Conservation (phyloP, 257 asterid species). For the Salvia rosmarinus region DNA sequence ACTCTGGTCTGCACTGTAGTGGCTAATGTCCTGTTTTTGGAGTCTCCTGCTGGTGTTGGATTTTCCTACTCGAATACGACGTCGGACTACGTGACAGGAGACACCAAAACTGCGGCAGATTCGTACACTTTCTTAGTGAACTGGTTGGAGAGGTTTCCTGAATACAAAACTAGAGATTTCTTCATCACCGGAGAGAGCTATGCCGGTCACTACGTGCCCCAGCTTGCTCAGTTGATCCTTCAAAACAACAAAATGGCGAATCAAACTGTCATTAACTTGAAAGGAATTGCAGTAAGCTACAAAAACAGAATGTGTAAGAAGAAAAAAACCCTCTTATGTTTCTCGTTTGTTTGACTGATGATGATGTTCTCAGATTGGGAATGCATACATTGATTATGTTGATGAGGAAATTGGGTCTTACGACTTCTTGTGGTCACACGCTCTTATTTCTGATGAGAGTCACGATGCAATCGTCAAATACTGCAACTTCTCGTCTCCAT, state of each 20-base stretch:
- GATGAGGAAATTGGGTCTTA: conserved; percentile 33
- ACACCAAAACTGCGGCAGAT: conserved; percentile 58
- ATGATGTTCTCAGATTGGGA: conserved; percentile 50
- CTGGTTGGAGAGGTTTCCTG: conserved; percentile 76
- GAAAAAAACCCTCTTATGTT: too few species aligned
- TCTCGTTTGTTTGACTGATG: not conserved
- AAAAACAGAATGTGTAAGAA: not conserved
- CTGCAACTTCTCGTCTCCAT: conserved; percentile 46
- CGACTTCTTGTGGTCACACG: conserved; percentile 55
- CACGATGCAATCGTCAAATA: conserved; percentile 40
- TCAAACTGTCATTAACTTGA: conserved; percentile 49
- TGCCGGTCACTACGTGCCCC: conserved; percentile 77
- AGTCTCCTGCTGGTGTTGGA: conserved; percentile 78
- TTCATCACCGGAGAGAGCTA: conserved; percentile 75
- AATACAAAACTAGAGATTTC: conserved; percentile 64
- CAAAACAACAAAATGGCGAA: conserved; percentile 49
- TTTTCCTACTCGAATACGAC: conserved; percentile 65
- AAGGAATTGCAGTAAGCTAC: conserved; percentile 66
- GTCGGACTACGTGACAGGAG: conserved; percentile 54
- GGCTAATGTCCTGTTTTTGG: conserved; percentile 64
- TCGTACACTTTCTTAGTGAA: conserved; percentile 54
- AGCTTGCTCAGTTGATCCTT: conserved; percentile 61
- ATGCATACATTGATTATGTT: conserved; percentile 44
- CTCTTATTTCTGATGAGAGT: conserved; percentile 56
- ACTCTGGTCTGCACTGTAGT: conserved; percentile 18